Conservation (phyloP, 768 basidiomycete species). For the Boletus sp. region DNA sequence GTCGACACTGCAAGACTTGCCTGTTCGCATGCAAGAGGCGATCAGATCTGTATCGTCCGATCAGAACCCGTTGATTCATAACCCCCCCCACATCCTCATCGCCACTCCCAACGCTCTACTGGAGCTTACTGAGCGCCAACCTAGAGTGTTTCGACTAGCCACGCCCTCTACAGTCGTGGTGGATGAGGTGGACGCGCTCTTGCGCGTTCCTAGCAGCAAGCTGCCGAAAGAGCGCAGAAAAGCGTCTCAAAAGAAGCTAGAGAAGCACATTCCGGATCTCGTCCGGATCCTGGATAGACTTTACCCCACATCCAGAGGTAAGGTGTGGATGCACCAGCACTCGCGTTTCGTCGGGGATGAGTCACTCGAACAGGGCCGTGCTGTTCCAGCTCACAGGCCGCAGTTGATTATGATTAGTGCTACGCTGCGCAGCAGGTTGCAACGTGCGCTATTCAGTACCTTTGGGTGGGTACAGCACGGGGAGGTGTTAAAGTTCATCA, state of each 20-base stretch:
- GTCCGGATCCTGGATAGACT: slow-evolving; percentile 57
- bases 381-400: slow-evolving; percentile 32
- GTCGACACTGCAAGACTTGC: slow-evolving; percentile 14
- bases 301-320: slow-evolving; percentile 37
- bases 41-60: slow-evolving; percentile 29
- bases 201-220: slow-evolving; percentile 46
- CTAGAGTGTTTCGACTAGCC: slow-evolving; percentile 42
- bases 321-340: background rate
- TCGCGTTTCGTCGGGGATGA: slow-evolving; percentile 1
- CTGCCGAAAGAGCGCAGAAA: slow-evolving; percentile 38
- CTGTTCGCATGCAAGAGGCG: slow-evolving; percentile 27
- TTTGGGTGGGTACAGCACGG: slow-evolving; percentile 57
- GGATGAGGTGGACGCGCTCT: slow-evolving; percentile 74
- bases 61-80: slow-evolving; percentile 35
- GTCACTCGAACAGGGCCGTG: slow-evolving; percentile 6
- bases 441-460: slow-evolving; percentile 41
- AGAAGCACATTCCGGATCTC: slow-evolving; percentile 56
- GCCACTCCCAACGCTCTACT: slow-evolving; percentile 67
- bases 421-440: slow-evolving; percentile 53
- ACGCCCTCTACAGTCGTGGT: slow-evolving; percentile 59
- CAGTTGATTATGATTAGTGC: slow-evolving; percentile 72
- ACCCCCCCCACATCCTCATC: slow-evolving; percentile 64
- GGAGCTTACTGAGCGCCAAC: slow-evolving; percentile 49
- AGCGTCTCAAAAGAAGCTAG: slow-evolving; percentile 37
- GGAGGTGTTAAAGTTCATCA: slow-evolving; percentile 32